Base-by-base conservation (phyloP, 768 basidiomycete genomes). In the Hortiboletus campestris region DNA sequence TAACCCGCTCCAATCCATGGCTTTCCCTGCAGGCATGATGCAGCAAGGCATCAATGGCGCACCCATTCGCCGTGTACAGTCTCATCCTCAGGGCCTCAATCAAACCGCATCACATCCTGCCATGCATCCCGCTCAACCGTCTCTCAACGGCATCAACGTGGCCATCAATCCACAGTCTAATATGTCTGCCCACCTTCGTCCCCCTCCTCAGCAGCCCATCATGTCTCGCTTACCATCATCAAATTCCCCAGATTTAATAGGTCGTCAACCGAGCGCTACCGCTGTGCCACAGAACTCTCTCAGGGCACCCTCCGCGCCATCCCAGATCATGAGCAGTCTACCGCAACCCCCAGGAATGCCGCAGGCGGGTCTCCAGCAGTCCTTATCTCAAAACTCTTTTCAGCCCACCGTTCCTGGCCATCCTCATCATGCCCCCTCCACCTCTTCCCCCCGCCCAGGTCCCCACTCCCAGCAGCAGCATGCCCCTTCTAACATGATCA, bases 11-110 rank as follows among this genome's bases (percentile, higher is more conserved):
- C 77, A 74, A 63, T 55, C 66, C 59, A 76, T 80, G 71, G 65
- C 61, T 46, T 81, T 80, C 64, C 70, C 74, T 51, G 69, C 70
- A 43, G 68, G 63, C 58, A 74, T 78, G 64, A 76, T 82, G 71
- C 74, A 68, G 62, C 75, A 72, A 58, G 71, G 66, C 53, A 67
- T 67, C 5, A 71, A 69, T 58, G 70, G 74, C 40, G 66, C 66
- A 43, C 62, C 58, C 19, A 67, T 80, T 44, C 80, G 86, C 55
- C 80, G 86, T 64, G 79, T 78, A n/a, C 71, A 75, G 55, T 82
- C 85, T 20, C 85, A 87, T 69, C 78, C 83, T 6, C 77, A 80
- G 58, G 69, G 62, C 68, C 62, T 79, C 55, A 78, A 74, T 61
- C 73, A 77, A 39, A 58, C 68, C 14, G 71, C 67, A 46, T 69